phyloP scores from a whole-genome alignment of 1,284 basidiomycete species.

The Rhodotorula sp. region DNA sequence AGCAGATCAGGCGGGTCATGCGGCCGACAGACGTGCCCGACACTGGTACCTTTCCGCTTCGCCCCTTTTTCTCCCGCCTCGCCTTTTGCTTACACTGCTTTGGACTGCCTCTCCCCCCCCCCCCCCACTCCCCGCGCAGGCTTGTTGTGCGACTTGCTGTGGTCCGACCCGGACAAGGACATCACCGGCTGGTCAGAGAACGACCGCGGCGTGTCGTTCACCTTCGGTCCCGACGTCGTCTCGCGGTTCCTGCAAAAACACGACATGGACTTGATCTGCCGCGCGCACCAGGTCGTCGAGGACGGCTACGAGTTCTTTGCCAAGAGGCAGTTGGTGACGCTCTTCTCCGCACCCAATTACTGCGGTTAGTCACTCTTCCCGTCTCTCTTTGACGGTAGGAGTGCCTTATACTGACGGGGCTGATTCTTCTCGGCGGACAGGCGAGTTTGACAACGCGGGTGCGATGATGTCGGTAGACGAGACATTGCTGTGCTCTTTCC shows the following conservation, averaged over 20 bases:
- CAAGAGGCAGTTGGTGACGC: conserved; percentile 91
- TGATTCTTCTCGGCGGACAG: neutral
- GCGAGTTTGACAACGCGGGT: conserved; percentile 89
- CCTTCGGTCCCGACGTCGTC: conserved; percentile 98
- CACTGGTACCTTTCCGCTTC: too few species aligned
- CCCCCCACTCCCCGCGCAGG: conserved; percentile 61
- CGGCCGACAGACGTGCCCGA: conserved; percentile 98
- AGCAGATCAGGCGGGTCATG: conserved; percentile 99
- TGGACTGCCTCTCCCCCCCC: neutral
- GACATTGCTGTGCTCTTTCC: conserved; percentile 96
- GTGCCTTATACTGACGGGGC: too few species aligned
- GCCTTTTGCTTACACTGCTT: conserved; percentile 41
- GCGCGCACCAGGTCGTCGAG: conserved; percentile 98
- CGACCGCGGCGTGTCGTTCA: conserved; percentile 95
- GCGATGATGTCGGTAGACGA: conserved; percentile 99
- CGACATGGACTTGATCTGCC: conserved; percentile 98
- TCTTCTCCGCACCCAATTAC: conserved; percentile 81
- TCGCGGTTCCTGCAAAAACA: conserved; percentile 98
- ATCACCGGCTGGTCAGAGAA: conserved; percentile 99
- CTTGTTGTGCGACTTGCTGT: conserved; percentile 90
- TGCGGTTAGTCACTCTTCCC: conserved; percentile 14
- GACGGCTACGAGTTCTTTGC: conserved; percentile 99
- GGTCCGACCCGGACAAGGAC: conserved; percentile 99
- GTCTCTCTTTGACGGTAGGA: too few species aligned
- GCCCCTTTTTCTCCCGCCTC: too few species aligned